Base-by-base conservation (phyloP, 805 yeast species). In the Saccharomyces mikatae region DNA sequence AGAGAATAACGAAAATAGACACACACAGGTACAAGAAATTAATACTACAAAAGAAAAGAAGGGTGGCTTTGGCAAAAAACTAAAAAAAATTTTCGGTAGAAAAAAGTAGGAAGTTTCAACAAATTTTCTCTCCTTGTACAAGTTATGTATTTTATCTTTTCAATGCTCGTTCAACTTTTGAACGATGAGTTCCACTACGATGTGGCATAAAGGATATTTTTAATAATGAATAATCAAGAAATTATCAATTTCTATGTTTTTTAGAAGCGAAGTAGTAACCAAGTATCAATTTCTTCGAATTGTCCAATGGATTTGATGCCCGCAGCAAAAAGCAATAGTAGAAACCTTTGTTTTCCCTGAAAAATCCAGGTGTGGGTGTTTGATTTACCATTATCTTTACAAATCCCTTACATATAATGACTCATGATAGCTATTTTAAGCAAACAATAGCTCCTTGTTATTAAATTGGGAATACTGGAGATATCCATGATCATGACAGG, bases 61-160 rank as follows among this genome's bases (percentile, higher is more conserved):
- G 41, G 63, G 64, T 17, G 58, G 59, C 0, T 63, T 73, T 52
- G 74, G 73, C 36, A 71, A 68, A 3, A 75, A 73, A 54, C 54
- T 75, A 47, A 75, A 73, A 58, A 74, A 70, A 56, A 51, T 75
- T 29, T 75, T 75, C 61, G 77, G 78, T 6, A 70, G 74, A 61
- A 64, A 64, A 41, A 67, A 66, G 54, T 31, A 36, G 26, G 21
- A 6, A 22, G 10, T 21, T 5, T 17, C 22, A 11, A 17, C 13
- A 36, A 3, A 17, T 1, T 8, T 36, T 36, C 11, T 17, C 10
- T 36, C 44, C 10, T 17, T 21, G 13, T 17, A 36, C 36, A 36
- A 36, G 22, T 17, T 36, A 36, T 17, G 44, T 36, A 36, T 36
- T 36, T 36, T 17, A 36, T 36, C 44, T 17, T n/a, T 21, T n/a